Base-by-base conservation (phyloP, 768 basidiomycete species). In the Trametes maxima region DNA sequence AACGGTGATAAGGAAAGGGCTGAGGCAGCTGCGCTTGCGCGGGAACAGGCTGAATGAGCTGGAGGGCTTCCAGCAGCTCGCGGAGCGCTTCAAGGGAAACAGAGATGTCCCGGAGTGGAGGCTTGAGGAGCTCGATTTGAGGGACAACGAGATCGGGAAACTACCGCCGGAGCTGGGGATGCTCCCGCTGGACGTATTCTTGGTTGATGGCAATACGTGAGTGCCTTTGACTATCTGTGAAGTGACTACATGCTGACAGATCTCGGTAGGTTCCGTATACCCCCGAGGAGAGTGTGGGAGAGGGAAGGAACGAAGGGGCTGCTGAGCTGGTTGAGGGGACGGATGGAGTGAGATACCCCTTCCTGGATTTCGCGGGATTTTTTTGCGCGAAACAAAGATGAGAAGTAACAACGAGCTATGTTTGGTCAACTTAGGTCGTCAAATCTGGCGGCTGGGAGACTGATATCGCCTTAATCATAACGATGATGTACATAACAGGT, bases 161-260 rank as follows among this genome's bases (percentile, higher is more conserved):
- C 72, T 94, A 35, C 86, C 85, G 0, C 75, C 89, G 7, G 85
- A 88, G 69, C 73, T 94, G 48, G 92, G 92, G 25, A 70, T 92
- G 59, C 70, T 94, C 54, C 88, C 91, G 16, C 72, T 94, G 67
- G 92, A 94, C 52, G 86, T 92, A 8, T 85, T 94, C 60, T 73
- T 92, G 66, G 92, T 94, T 37, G 92, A 94, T 67, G 91, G 92
- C 17, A 94, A 94, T 74, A 76, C 80, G 90, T 92, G 71, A 78
- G 89, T 83, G 7, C 5, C 33, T 2, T 50, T 33, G 16, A 25
- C 47, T 42, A 17, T 12, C 40, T 42, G 17, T n/a, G 6, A 39
- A 22, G 45, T 24, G 28, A 24, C 14, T 54, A 33, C 51, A 25
- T 46, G 17, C 46, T 37, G 44, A 36, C 36, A 10, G 62, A 46